Percentiles rank a stretch among this genome's conserved stretches.
Evolutionary conservation across 2,329 filamentous ascomycete species (phyloP).

Genomic region (Sarocladium brachiariae): DNA sequence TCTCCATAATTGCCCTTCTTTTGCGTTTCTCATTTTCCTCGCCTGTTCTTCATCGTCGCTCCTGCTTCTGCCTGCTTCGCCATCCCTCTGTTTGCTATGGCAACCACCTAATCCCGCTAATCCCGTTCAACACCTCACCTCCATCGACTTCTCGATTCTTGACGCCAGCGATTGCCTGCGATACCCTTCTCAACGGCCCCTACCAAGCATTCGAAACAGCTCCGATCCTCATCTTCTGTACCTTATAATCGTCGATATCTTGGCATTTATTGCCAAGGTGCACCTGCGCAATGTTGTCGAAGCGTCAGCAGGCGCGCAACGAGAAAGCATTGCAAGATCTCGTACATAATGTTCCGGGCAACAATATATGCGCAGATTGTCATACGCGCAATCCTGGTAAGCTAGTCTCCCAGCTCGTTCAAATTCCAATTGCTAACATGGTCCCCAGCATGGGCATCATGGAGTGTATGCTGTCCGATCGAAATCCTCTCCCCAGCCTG

Average conservation of each 20-base stretch:
- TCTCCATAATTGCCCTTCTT: constrained; percentile 2
- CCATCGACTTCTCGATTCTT: not conserved
- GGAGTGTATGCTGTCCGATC: constrained; percentile 64
- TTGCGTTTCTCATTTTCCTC: not conserved
- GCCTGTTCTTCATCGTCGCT: not conserved
- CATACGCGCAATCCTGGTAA: constrained; percentile 83
- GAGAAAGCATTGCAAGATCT: constrained; percentile 88
- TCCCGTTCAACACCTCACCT: not conserved
- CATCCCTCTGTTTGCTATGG: not conserved
- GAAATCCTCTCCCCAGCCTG: not conserved
- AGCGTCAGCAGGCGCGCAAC: constrained; percentile 96
- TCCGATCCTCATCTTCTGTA: not conserved
- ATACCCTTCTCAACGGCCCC: not conserved
- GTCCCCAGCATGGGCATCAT: constrained; percentile 80
- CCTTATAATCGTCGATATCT: not conserved
- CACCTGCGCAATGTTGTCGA: constrained; percentile 64
- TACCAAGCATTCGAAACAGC: not conserved
- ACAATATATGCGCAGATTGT: constrained; percentile 92
- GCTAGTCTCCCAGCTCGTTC: constrained; percentile 21
- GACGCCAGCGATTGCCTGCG: not conserved
- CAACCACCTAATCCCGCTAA: not conserved
- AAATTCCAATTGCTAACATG: constrained; percentile 18
- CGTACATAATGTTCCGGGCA: constrained; percentile 74
- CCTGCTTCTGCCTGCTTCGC: not conserved
- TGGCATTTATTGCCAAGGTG: not conserved